These are phyloP conservation scores for Lactuca saligna DNA, from an alignment of 129 eudicot genomes.

Conservation along the genomic window DNA sequence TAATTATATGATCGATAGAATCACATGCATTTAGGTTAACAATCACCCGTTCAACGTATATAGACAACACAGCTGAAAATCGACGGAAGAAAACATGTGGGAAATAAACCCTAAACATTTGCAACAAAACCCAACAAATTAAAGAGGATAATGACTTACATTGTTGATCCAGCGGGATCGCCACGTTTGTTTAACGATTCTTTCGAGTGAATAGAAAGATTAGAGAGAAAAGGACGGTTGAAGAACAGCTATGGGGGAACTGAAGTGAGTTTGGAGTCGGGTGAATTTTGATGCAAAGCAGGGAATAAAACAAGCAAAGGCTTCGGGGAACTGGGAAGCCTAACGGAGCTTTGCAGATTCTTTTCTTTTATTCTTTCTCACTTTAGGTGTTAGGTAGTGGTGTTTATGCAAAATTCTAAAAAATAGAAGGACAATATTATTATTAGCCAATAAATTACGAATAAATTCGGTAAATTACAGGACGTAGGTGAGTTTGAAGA, in stretches of 20 bases:
- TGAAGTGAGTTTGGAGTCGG: slow-evolving; percentile 6
- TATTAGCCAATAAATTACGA: background rate
- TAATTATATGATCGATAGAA: background rate
- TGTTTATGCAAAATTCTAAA: background rate
- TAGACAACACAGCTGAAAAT: background rate
- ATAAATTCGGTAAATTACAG: too few species aligned
- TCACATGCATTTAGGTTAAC: slow-evolving; percentile 18
- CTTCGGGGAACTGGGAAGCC: background rate
- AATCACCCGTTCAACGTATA: slow-evolving; percentile 5
- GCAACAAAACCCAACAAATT: slow-evolving; percentile 1
- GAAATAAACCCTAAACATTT: slow-evolving; percentile 17
- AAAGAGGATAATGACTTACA: slow-evolving; percentile 19
- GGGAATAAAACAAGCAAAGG: background rate
- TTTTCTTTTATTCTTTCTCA: background rate
- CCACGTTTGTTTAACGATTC: background rate
- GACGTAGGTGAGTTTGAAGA: too few species aligned
- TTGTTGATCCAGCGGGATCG: slow-evolving; percentile 14
- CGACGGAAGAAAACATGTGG: background rate
- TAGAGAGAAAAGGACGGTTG: background rate
- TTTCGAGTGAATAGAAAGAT: background rate
- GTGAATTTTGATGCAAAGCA: slow-evolving; percentile 13
- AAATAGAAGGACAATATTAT: too few species aligned
- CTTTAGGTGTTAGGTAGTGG: background rate
- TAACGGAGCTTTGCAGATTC: background rate
- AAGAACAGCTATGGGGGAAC: background rate